Percentiles rank a stretch among this genome's conserved stretches.
Evolutionary conservation across 2,329 filamentous ascomycete species (phyloP).

Genomic region (Claviceps quebecensis): DNA sequence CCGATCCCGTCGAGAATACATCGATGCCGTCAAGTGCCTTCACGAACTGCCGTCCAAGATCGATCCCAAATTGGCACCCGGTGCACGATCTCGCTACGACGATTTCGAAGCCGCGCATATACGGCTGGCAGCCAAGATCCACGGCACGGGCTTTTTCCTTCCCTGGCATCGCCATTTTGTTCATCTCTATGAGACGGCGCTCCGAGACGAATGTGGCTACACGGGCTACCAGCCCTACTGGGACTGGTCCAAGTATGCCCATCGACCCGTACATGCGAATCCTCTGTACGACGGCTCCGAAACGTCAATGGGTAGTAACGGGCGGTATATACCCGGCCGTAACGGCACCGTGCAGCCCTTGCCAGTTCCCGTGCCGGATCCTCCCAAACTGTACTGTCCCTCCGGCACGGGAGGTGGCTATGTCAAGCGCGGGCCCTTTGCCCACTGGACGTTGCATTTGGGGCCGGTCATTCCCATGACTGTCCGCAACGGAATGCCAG

Average conservation of each 20-base stretch:
- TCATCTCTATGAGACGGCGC: conserved; percentile 22
- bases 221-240: conserved; percentile 7
- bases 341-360: not conserved
- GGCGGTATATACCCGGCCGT: not conserved
- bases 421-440: conserved; percentile 1
- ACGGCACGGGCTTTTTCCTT: not conserved
- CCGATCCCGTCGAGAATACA: not conserved
- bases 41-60: not conserved
- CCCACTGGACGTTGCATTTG: not conserved
- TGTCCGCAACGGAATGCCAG: not conserved
- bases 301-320: conserved; percentile 2
- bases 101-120: conserved; percentile 5
- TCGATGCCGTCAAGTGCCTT: conserved; percentile 7
- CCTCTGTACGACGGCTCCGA: conserved; percentile 4
- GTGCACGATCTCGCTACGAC: conserved; percentile 4
- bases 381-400: not conserved
- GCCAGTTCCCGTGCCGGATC: not conserved
- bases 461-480: not conserved
- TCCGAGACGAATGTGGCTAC: conserved; percentile 29
- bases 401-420: conserved; percentile 5
- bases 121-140: not conserved
- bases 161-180: conserved; percentile 29
- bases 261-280: not conserved
- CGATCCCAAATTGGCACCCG: not conserved
- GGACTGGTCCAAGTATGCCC: not conserved